Base-by-base conservation (phyloP, 2,329 filamentous ascomycete genomes). In the Cordyceps militaris region DNA sequence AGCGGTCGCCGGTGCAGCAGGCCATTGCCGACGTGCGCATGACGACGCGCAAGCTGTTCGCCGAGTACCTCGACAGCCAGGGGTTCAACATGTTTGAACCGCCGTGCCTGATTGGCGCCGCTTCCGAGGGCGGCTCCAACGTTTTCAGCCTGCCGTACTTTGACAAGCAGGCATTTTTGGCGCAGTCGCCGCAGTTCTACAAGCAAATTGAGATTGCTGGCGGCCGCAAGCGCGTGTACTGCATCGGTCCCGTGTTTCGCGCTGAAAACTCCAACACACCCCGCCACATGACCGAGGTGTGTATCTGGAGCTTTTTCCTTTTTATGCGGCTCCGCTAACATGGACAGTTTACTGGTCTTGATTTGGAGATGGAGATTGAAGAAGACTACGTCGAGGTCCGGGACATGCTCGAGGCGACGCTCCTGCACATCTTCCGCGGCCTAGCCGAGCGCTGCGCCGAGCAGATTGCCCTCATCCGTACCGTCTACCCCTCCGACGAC, bases 61-160 rank as follows among this genome's bases (percentile, higher is more conserved):
- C 81, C 59, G 85, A 91, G 64, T 97, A 92, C 71, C 85, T 97
- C 64, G 80, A 86, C 60, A 79, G 82, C 63, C 82, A 82, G 60
- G 83, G 85, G 56, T 96, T 96, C 71, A 85, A 87, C 62, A 84
- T 89, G 71, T 91, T 97, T 67, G 90, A 96, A 71, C 89, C 92
- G 2, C 91, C 94, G 10, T 93, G 91, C 71, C 79, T 99, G 44
- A 89, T 96, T 57, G 92, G 88, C 51, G 88, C 93, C 14, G 89
- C 94, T 4, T 94, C 91, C 4, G 94, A 99, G 75, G 93, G 94
- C 66, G 94, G 94, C 63, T 86, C 86, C 64, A 95, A 93, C 69
- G 93, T 97, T 42, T 97, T 99, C 73, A 81, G 87, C 65, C 79
- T 97, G 65, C 86, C 87, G 44, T 97, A 97, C 75, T 97, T 97